Evolutionary conservation across 305 asterid species (phyloP), one percentile per base, ranked within the genome.

Genomic region (Striga hermonthica): DNA sequence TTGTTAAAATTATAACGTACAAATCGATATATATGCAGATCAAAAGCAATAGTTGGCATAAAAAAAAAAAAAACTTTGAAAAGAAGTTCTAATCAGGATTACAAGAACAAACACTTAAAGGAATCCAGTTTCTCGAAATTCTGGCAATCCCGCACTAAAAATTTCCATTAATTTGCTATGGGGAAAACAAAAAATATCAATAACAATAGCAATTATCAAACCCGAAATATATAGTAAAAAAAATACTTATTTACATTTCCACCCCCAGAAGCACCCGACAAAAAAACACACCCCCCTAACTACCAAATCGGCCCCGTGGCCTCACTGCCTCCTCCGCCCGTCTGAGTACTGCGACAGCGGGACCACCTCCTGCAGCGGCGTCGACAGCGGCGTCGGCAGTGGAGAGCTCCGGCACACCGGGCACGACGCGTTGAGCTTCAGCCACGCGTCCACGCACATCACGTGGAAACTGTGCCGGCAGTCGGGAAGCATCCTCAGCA

Each of bases 361-460:
- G 75, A 90, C 96, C 68, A 90, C 99, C 80, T 93, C 99, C 76
- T 92, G 90, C 81, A 93, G 36, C 76, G 97, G 97, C 72, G 97
- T 93, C 4, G 97, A 85, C 28, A 90, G 72, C 57, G 99, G 99
- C 66, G 99, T 93, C 8, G 97, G 96, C 60, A 93, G 78, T 73
- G 97, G 99, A 9, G 99, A 93, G 64, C 69, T 90, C 72, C 99
- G 89, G 62, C 99, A 93, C 3, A 86, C 91, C 0, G 96, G 97
- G 60, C 97, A 93, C 3, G 97, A 84, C 1, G 94, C 89, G 75
- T 86, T 90, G 54, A 90, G 80, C 85, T 90, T 93, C 41, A 93
- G 78, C 99, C 99, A 93, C 10, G 95, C 92, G 65, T 93, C 99
- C 6, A 93, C 76, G 6, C 99, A 93, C 76, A 77, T 85, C 75